Percentiles rank a stretch among this genome's conserved stretches.
Conservation (phyloP, 2,329 filamentous ascomycete genomes). For the Tolypocladium endophyticum region DNA sequence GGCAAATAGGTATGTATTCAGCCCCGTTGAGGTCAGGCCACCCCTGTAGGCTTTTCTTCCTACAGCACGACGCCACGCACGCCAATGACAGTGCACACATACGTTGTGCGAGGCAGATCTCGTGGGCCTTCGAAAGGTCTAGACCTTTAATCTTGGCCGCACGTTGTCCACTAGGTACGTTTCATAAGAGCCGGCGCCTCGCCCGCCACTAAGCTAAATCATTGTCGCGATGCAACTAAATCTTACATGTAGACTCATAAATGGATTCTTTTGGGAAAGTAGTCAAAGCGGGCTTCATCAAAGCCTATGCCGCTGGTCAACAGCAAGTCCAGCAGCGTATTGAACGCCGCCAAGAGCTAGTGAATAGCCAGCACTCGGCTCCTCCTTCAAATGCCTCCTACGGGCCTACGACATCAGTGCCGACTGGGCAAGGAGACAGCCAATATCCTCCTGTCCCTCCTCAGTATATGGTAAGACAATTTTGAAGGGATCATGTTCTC, state of each 20-base stretch:
- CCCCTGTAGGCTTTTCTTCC: background rate
- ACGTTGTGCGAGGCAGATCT: background rate
- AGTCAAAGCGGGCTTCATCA: slow-evolving; percentile 7
- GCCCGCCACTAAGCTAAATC: background rate
- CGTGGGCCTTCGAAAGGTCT: background rate
- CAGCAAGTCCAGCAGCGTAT: slow-evolving; percentile 8
- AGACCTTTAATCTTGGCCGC: background rate
- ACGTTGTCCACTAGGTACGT: no score
- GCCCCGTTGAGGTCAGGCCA: background rate
- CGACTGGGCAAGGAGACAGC: background rate
- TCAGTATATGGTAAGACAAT: background rate
- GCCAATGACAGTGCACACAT: background rate
- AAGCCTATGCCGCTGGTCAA: slow-evolving; percentile 7
- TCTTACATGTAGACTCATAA: background rate
- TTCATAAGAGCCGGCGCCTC: background rate
- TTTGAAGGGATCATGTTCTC: background rate
- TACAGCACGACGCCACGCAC: background rate
- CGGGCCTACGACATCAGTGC: background rate
- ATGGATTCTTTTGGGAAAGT: slow-evolving; percentile 8
- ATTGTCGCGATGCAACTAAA: background rate
- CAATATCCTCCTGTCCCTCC: background rate
- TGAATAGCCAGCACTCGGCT: background rate
- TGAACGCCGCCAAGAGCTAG: slow-evolving; percentile 1
- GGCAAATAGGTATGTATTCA: background rate
- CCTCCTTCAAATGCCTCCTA: background rate